Evolutionary conservation across 1,284 basidiomycete genomes (phyloP).

Genomic region (Macrocystidia cucumis): DNA sequence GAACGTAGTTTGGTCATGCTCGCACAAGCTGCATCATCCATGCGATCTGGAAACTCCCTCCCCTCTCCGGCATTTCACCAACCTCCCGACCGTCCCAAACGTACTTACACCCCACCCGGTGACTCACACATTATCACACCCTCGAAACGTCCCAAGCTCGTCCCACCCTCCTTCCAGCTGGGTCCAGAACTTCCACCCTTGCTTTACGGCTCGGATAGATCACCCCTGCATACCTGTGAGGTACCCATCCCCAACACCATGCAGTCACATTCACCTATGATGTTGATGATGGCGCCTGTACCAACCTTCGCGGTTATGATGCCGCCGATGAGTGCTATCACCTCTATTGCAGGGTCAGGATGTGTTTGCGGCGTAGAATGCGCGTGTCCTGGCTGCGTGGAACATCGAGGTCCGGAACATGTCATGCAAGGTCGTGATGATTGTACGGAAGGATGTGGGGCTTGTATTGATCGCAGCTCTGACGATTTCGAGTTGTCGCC

Average conservation of each 20-base stretch:
- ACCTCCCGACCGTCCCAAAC: slow-evolving; percentile 15
- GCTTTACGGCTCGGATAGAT: slow-evolving; percentile 16
- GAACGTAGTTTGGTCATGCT: slow-evolving; percentile 8
- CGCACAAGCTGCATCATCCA: slow-evolving; percentile 10
- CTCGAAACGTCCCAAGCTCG: slow-evolving; percentile 18
- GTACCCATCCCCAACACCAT: too few species aligned
- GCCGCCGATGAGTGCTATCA: slow-evolving; percentile 49
- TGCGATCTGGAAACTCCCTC: slow-evolving; percentile 10
- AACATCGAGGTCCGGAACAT: slow-evolving; percentile 50
- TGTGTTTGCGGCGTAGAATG: slow-evolving; percentile 67
- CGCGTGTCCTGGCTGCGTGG: slow-evolving; percentile 64
- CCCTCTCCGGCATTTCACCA: slow-evolving; percentile 8
- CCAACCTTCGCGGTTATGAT: slow-evolving; percentile 48
- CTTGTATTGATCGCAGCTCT: slow-evolving; percentile 50
- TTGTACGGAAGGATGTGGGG: slow-evolving; percentile 56
- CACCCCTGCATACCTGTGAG: too few species aligned
- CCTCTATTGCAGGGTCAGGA: slow-evolving; percentile 50
- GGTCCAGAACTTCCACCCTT: slow-evolving; percentile 38
- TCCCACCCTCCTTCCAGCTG: slow-evolving; percentile 11
- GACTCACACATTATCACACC: slow-evolving; percentile 25
- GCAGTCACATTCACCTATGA: too few species aligned
- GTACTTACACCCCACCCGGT: slow-evolving; percentile 14
- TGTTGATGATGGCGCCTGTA: slow-evolving; percentile 16
- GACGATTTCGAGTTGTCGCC: slow-evolving; percentile 41
- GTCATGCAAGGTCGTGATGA: slow-evolving; percentile 35